phyloP scores from a whole-genome alignment of 2,329 filamentous ascomycete species.

The Neoascochyta sp. region DNA sequence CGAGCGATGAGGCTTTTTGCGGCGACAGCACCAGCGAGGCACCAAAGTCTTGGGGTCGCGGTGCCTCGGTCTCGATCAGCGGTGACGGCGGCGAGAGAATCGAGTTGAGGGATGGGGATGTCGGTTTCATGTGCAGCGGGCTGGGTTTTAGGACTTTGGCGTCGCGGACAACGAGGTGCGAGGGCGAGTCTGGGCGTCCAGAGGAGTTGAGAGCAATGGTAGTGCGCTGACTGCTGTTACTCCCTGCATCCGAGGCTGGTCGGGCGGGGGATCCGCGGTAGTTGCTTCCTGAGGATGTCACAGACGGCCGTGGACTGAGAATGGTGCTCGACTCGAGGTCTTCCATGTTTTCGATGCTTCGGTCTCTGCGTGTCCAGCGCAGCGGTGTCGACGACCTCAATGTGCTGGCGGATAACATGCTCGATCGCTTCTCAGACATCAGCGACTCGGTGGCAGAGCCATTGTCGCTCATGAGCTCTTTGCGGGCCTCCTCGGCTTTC shows the following conservation, averaged over 20 bases:
- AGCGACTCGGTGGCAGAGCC: slow-evolving; percentile 27
- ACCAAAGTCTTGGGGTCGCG: slow-evolving; percentile 23
- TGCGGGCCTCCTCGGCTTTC: slow-evolving; percentile 26
- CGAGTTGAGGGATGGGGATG: slow-evolving; percentile 23
- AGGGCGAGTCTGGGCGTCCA: slow-evolving; percentile 21
- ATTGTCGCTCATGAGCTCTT: slow-evolving; percentile 30
- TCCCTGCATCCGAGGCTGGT: slow-evolving; percentile 33
- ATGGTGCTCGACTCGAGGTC: slow-evolving; percentile 29
- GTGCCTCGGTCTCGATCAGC: slow-evolving; percentile 11
- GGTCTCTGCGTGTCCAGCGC: slow-evolving; percentile 19
- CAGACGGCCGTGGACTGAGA: slow-evolving; percentile 21
- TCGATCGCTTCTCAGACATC: slow-evolving; percentile 30
- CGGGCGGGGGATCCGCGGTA: slow-evolving; percentile 28
- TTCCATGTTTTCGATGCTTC: slow-evolving; percentile 16
- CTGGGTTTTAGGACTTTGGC: slow-evolving; percentile 29
- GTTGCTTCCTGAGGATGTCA: slow-evolving; percentile 12
- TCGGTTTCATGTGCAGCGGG: slow-evolving; percentile 31
- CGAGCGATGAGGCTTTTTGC: slow-evolving; percentile 71
- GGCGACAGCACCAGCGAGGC: slow-evolving; percentile 62
- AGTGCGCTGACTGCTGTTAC: slow-evolving; percentile 35
- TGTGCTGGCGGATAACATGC: slow-evolving; percentile 25
- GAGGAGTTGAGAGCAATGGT: slow-evolving; percentile 28
- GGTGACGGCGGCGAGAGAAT: slow-evolving; percentile 17
- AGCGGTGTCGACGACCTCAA: slow-evolving; percentile 29
- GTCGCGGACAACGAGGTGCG: slow-evolving; percentile 16